Evolutionary conservation across 495 filamentous ascomycete species (phyloP), one percentile per base, ranked within the genome.

Genomic region (Talaromyces proteolyticus): DNA sequence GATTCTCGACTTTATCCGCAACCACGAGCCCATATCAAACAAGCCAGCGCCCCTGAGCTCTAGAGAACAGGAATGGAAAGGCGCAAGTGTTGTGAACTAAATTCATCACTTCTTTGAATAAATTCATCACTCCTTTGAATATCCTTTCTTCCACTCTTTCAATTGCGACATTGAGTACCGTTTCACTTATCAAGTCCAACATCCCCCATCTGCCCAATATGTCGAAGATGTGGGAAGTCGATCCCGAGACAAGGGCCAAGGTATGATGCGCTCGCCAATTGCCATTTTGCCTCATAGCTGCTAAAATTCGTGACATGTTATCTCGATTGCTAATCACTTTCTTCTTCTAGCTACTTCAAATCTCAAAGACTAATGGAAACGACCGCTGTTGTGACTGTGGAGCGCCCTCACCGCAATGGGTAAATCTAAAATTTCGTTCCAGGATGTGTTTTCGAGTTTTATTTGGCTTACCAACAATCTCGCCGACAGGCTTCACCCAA

Each of bases 331-430:
- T 42, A 42, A 18, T 42, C 16, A 16, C 14, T 40, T 23, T 23
- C 49, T 21, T 37, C 50, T 6, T 59, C 43, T 66, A 95, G 89
- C 83, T 96, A 65, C 78, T 85, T 55, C 80, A 87, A 55, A 88
- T 96, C 63, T 93, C 95, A 70, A 91, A 91, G 62, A 82, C 81
- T 46, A 82, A 87, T 55, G 80, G 80, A 47, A 98, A 98, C 64
- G 89, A 87, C 60, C 67, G 75, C 56, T 98, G 93, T 74, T 89
- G 88, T 72, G 93, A 98, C 69, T 98, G 93, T 72, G 81, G 79
- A 58, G 93, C 93, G 6, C 93, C 93, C 8, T 89, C 87, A 41
- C 93, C 93, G 38, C 93, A 98, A 87, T 98, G 93, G 93, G 73
- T 76, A 55, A 18, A 65, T 59, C 24, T 29, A 26, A 22, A 21